phyloP scores from a whole-genome alignment of 805 yeast species.

The Metschnikowia gruessii region DNA sequence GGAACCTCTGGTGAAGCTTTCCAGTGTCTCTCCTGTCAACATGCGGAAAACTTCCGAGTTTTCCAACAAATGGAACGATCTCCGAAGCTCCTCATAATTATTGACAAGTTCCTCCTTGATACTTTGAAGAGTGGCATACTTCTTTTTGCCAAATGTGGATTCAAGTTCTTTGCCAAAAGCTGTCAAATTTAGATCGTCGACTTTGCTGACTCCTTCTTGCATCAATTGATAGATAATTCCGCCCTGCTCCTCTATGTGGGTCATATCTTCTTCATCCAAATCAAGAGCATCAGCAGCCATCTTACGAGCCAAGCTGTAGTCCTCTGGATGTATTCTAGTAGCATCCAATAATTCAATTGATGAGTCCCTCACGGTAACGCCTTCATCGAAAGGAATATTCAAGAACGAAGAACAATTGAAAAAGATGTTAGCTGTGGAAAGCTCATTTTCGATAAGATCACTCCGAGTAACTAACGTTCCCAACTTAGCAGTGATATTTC shows the following conservation, averaged over 20 bases:
- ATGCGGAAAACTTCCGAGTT: conserved; percentile 77
- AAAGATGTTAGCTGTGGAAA: conserved; percentile 77
- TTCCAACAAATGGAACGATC: conserved; percentile 61
- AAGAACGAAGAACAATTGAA: conserved; percentile 91
- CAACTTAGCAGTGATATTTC: conserved; percentile 63
- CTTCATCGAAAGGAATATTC: conserved; percentile 67
- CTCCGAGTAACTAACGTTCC: conserved; percentile 66
- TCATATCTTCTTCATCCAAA: conserved; percentile 88
- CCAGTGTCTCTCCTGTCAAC: conserved; percentile 82
- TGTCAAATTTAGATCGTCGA: conserved; percentile 83
- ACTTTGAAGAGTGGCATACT: conserved; percentile 76
- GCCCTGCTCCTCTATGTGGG: conserved; percentile 74
- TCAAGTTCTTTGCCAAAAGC: conserved; percentile 91
- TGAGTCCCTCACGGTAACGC: conserved; percentile 51
- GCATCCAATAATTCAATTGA: conserved; percentile 84
- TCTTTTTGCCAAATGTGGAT: conserved; percentile 64
- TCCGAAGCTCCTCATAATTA: conserved; percentile 84
- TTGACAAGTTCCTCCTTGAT: conserved; percentile 83
- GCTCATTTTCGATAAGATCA: conserved; percentile 77
- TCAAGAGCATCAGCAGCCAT: conserved; percentile 99
- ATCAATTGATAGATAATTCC: conserved; percentile 74
- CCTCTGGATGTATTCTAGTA: conserved; percentile 97
- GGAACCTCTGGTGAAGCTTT: conserved; percentile 62
- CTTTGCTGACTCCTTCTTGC: conserved; percentile 66
- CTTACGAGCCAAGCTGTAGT: conserved; percentile 90